A percentile compares a stretch with the other conserved stretches of the same genome.
These are phyloP conservation scores for Alternaria triticimaculans DNA, from an alignment of 2,329 filamentous ascomycete genomes.

Conservation along the genomic window DNA sequence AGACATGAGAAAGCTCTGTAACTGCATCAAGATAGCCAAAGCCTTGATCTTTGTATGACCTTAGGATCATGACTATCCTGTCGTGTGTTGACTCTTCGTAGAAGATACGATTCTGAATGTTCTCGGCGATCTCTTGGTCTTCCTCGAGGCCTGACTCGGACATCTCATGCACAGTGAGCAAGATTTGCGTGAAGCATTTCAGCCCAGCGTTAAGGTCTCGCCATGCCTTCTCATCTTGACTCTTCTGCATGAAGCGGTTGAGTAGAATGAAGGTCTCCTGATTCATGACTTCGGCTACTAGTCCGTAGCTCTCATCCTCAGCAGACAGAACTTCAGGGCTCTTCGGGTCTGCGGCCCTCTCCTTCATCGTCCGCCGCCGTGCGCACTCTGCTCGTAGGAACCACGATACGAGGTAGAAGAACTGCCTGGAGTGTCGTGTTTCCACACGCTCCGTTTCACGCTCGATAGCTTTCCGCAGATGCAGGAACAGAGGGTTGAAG, in stretches of 20 bases:
- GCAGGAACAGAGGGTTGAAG: conserved; percentile 86
- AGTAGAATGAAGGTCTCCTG: conserved; percentile 94
- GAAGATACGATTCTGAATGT: conserved; percentile 95
- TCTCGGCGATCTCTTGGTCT: conserved; percentile 97
- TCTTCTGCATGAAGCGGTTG: conserved; percentile 80
- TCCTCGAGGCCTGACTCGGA: conserved; percentile 81
- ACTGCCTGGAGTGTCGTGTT: conserved; percentile 79
- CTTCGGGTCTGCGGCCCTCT: conserved; percentile 61
- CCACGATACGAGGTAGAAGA: conserved; percentile 92
- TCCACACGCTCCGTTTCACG: conserved; percentile 84
- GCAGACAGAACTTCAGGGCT: conserved; percentile 47
- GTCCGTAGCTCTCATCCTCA: conserved; percentile 76
- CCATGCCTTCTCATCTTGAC: conserved; percentile 85
- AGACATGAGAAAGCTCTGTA: conserved; percentile 90
- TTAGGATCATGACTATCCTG: conserved; percentile 77
- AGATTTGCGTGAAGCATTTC: conserved; percentile 92
- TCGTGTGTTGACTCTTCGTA: conserved; percentile 97
- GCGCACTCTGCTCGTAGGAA: conserved; percentile 85
- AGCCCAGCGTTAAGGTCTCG: conserved; percentile 84
- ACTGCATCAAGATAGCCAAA: conserved; percentile 92
- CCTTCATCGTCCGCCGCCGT: conserved; percentile 64
- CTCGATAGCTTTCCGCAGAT: conserved; percentile 87
- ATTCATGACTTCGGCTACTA: conserved; percentile 88
- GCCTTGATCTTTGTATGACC: conserved; percentile 90
- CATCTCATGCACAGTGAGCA: conserved; percentile 94